Conservation (phyloP, 2,329 filamentous ascomycete genomes). For the Macrophomina pseudophaseolina region DNA sequence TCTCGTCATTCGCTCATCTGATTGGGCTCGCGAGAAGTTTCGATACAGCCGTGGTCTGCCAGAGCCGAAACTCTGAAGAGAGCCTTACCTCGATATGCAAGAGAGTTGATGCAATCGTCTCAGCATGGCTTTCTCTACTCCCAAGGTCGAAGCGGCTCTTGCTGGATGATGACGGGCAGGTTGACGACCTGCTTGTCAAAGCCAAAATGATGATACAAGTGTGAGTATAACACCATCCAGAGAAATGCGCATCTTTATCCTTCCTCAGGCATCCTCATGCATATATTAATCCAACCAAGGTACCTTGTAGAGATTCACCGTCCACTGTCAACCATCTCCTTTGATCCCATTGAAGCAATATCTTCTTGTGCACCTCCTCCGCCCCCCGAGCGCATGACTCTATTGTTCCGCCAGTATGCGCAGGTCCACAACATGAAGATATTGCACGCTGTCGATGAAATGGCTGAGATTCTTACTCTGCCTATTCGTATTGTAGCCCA, state of each 20-base stretch:
- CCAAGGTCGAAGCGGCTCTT: constrained; percentile 71
- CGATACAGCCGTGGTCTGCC: no score
- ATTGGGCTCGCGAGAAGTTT: no score
- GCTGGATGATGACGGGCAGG: constrained; percentile 67
- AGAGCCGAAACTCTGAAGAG: no score
- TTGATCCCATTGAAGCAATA: constrained; percentile 32
- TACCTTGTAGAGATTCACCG: constrained; percentile 36
- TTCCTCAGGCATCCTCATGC: background rate
- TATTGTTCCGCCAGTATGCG: constrained; percentile 30
- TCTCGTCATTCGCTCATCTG: no score
- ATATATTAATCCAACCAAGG: constrained; percentile 22
- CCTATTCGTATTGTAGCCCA: constrained; percentile 32
- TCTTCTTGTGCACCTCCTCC: constrained; percentile 35
- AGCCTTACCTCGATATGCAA: constrained; percentile 20
- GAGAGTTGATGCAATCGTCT: constrained; percentile 58
- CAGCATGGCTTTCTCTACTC: constrained; percentile 78
- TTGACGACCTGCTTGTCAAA: constrained; percentile 89
- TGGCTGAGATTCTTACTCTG: constrained; percentile 34
- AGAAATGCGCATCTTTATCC: background rate
- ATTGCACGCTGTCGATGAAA: constrained; percentile 31
- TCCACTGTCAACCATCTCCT: constrained; percentile 31
- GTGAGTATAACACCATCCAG: constrained; percentile 3
- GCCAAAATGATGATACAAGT: constrained; percentile 51
- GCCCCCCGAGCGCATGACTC: constrained; percentile 30
- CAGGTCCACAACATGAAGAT: constrained; percentile 35